These are phyloP conservation scores for Suillus tomentosus DNA, from an alignment of 768 basidiomycete genomes.

Conservation along the genomic window DNA sequence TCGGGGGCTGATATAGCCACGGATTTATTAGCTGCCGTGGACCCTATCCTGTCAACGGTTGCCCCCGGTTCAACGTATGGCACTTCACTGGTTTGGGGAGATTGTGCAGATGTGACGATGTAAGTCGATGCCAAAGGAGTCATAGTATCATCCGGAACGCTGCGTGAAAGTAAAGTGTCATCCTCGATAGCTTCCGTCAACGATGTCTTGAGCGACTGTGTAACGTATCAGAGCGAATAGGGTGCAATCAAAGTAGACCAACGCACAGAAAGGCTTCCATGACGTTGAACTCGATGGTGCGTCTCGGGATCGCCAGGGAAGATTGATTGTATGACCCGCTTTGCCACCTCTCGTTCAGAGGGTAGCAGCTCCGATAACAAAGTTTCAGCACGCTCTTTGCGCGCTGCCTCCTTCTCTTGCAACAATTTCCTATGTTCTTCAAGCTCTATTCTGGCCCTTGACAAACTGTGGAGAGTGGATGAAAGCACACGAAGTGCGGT, in stretches of 20 bases:
- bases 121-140: conserved; percentile 18
- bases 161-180: conserved; percentile 41
- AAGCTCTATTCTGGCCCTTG: conserved; percentile 59
- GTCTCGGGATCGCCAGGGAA: conserved; percentile 52
- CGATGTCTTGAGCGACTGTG: conserved; percentile 48
- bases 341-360: conserved; percentile 68
- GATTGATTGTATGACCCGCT: conserved; percentile 64
- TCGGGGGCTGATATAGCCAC: conserved; percentile 7
- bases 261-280: conserved; percentile 62
- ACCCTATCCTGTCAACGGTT: neutral
- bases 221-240: conserved; percentile 9
- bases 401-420: conserved; percentile 60
- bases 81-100: neutral
- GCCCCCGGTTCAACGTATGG: conserved; percentile 2
- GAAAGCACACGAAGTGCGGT: conserved; percentile 70
- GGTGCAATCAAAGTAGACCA: neutral
- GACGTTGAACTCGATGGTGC: conserved; percentile 51
- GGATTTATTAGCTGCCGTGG: conserved; percentile 8
- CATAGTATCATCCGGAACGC: conserved; percentile 26
- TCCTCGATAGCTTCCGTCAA: conserved; percentile 52
- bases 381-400: conserved; percentile 52
- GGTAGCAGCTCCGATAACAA: conserved; percentile 57
- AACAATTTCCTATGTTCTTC: conserved; percentile 57
- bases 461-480: conserved; percentile 59
- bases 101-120: conserved; percentile 7